A percentile compares a stretch with the other conserved stretches of the same genome.
Conservation (phyloP, 768 basidiomycete genomes). For the Pisolithus microcarpus region DNA sequence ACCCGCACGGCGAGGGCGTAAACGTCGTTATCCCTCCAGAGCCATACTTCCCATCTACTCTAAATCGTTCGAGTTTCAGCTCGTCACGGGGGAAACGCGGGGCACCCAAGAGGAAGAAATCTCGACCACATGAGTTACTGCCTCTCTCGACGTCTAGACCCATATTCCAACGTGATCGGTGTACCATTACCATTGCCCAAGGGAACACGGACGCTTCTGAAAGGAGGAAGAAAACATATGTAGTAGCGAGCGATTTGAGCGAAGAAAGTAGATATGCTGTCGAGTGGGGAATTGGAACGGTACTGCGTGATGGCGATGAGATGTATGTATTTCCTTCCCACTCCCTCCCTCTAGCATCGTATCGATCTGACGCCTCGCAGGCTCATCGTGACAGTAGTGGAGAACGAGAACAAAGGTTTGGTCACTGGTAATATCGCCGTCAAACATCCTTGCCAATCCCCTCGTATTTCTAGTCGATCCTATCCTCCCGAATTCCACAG, state of each 20-base stretch:
- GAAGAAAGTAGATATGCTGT: slow-evolving; percentile 93
- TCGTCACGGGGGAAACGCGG: slow-evolving; percentile 27
- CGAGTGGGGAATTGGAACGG: slow-evolving; percentile 97
- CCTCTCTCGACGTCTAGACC: slow-evolving; percentile 68
- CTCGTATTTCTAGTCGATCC: slow-evolving; percentile 50
- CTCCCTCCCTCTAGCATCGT: neutral
- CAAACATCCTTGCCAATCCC: neutral
- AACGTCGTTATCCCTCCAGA: slow-evolving; percentile 82
- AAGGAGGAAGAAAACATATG: slow-evolving; percentile 59
- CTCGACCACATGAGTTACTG: slow-evolving; percentile 56
- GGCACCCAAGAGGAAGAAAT: slow-evolving; percentile 51
- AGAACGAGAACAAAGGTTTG: slow-evolving; percentile 86
- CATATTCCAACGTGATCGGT: slow-evolving; percentile 83
- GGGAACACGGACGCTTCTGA: slow-evolving; percentile 64
- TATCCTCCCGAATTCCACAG: slow-evolving; percentile 53
- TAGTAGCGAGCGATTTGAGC: slow-evolving; percentile 91
- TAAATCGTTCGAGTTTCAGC: slow-evolving; percentile 47
- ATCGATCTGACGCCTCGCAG: slow-evolving; percentile 23
- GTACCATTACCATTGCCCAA: slow-evolving; percentile 83
- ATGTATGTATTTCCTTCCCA: slow-evolving; percentile 35
- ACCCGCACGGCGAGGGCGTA: slow-evolving; percentile 87
- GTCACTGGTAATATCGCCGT: neutral
- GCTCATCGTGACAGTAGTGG: slow-evolving; percentile 83
- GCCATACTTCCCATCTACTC: slow-evolving; percentile 72
- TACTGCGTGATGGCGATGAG: slow-evolving; percentile 90